A percentile compares a stretch with the other conserved stretches of the same genome.
These are phyloP conservation scores for Chaetomidium leptoderma DNA, from an alignment of 495 filamentous ascomycete genomes.

Conservation along the genomic window DNA sequence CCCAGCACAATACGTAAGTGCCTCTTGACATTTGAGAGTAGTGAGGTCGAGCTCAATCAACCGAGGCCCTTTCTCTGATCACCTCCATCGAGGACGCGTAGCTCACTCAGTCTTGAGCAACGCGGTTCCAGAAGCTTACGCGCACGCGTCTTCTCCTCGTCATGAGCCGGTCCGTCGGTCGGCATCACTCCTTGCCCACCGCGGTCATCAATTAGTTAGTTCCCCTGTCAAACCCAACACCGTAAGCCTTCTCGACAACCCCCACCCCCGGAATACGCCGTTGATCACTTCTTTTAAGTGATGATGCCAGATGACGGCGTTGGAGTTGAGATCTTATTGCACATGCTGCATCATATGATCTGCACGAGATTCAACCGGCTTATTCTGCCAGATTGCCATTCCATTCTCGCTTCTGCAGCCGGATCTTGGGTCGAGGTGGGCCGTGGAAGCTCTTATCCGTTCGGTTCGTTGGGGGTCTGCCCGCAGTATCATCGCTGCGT, in stretches of 20 bases:
- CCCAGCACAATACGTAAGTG: too few relatives aligned
- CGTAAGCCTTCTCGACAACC: not conserved
- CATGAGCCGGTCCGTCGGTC: too few relatives aligned
- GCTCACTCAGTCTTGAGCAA: too few relatives aligned
- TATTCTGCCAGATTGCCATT: conserved; percentile 40
- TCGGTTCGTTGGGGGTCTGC: not conserved
- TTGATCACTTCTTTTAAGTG: not conserved
- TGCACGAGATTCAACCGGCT: conserved; percentile 41
- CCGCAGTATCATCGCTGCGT: not conserved
- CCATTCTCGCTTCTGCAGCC: conserved; percentile 21
- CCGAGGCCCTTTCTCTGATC: too few relatives aligned
- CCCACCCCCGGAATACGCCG: not conserved
- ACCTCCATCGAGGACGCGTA: too few relatives aligned
- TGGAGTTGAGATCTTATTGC: conserved; percentile 16
- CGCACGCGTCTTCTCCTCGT: too few relatives aligned
- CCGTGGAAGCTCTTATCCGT: not conserved
- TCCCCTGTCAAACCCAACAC: too few relatives aligned
- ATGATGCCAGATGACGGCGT: not conserved
- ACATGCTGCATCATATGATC: conserved; percentile 47
- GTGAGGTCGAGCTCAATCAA: too few relatives aligned
- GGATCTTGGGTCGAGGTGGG: conserved; percentile 24
- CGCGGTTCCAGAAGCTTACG: too few relatives aligned
- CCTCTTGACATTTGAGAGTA: too few relatives aligned
- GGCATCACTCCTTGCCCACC: not conserved
- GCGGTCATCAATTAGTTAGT: too few relatives aligned